Evolutionary conservation across 768 basidiomycete species (phyloP), one percentile per base, ranked within the genome.

Genomic region (Roridomyces roridus): DNA sequence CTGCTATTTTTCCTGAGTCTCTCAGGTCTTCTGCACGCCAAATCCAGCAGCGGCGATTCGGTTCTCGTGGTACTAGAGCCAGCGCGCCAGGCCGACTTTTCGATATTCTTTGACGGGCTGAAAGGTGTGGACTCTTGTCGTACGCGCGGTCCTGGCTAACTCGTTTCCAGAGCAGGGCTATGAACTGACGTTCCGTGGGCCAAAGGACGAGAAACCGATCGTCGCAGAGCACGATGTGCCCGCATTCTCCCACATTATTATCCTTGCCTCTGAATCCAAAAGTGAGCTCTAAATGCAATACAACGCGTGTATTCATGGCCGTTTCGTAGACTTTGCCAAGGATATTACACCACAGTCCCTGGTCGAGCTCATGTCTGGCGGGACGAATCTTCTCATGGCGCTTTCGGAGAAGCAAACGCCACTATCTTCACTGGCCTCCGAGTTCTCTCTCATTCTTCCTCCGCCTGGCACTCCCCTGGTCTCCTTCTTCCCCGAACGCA

Each of bases 371-470:
- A 76, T 93, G 26, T 77, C 85, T 24, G 81, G 82, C 57, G 80
- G 85, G 58, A 87, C 91, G 51, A 97, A 98, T 77, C 77, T 98
- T 52, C 83, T 99, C 62, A 74, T 97, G 63, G 85, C 89, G 3
- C 83, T 96, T 56, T 89, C 92, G 2, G 77, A 89, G 64, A 88
- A 84, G 74, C 83, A 89, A 73, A 87, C 87, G 3, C 77, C 91
- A 37, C 76, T 96, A 10, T 80, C 85, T 12, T 84, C 89, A 12
- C 83, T 96, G 51, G 92, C 94, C 0, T 72, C 92, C 45, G 97
- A 99, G 77, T 98, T 98, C 79, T 91, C 91, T 34, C 80, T 98
- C 52, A 84, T 94, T 48, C 88, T 93, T 23, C 91, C 92, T 17
- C 92, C 94, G 6, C 90, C 94, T 2, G 88, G 88, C 2, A 89